Base-by-base conservation (phyloP, 768 basidiomycete genomes). In the Mycena maculata region DNA sequence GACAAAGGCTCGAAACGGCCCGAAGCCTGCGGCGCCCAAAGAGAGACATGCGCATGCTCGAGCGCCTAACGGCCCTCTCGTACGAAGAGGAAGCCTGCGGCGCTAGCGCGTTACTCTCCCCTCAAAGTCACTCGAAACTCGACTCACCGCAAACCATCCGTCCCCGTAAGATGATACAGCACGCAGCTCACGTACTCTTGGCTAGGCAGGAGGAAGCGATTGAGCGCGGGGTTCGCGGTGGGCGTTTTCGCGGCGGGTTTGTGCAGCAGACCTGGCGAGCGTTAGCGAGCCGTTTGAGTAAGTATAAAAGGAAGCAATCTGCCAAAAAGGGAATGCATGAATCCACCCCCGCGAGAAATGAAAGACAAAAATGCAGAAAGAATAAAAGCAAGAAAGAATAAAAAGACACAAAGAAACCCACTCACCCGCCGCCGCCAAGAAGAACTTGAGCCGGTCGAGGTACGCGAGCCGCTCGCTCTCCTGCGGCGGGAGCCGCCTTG, bases 71-170 rank as follows among this genome's bases (percentile, higher is more conserved):
- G n/a, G n/a, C n/a, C n/a, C n/a, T n/a, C n/a, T n/a, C n/a, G n/a
- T n/a, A n/a, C n/a, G n/a, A n/a, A n/a, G n/a, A n/a, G n/a, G n/a
- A n/a, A n/a, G n/a, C n/a, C n/a, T n/a, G n/a, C n/a, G n/a, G n/a
- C n/a, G n/a, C n/a, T n/a, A n/a, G n/a, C n/a, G n/a, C n/a, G n/a
- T n/a, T n/a, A n/a, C n/a, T n/a, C 83, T 23, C 64, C 90, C 91
- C 80, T 95, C 93, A 78, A 97, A 96, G n/a, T n/a, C n/a, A n/a
- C n/a, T n/a, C 96, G 88, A 77, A 98, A 97, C n/a, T 95, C 91
- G 55, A 98, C 84, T 4, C 95, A 94, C 69, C 96, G 87, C 31
- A 98, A 96, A 76, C 98, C 98, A 80, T 98, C 96, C 8, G 96
- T 98, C 33, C 96, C 96, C 3, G 96, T 97, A 79, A 98, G 94